These are phyloP conservation scores for Phaffia tasmanica DNA, from an alignment of 768 basidiomycete genomes.

Conservation along the genomic window DNA sequence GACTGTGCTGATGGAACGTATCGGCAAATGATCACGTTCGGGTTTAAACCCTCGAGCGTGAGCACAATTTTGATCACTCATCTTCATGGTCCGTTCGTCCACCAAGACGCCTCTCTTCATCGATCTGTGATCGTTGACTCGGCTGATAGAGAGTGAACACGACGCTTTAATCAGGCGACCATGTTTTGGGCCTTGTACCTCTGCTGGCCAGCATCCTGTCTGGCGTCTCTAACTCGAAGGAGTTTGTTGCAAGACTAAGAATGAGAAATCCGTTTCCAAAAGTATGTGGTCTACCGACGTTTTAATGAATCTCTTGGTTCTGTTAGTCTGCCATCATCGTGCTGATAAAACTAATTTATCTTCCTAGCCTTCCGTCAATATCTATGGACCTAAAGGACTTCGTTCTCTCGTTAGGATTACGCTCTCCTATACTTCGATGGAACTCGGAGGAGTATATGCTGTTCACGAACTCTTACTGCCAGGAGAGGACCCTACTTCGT, in stretches of 20 bases:
- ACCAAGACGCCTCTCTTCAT: background rate
- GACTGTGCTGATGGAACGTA: conserved; percentile 74
- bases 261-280: conserved; percentile 10
- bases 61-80: conserved; percentile 71
- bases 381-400: conserved; percentile 70
- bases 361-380: conserved; percentile 48
- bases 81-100: conserved; percentile 53
- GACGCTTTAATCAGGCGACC: conserved; percentile 46
- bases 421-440: conserved; percentile 56
- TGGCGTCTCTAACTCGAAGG: conserved; percentile 43
- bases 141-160: background rate
- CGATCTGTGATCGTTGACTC: background rate
- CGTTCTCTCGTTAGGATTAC: conserved; percentile 62
- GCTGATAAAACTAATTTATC: conserved; percentile 1
- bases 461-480: conserved; percentile 65
- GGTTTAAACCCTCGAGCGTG: conserved; percentile 54
- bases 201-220: conserved; percentile 57
- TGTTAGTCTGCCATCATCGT: background rate
- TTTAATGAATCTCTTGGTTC: background rate
- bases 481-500: conserved; percentile 46
- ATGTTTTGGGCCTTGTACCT: conserved; percentile 62
- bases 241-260: conserved; percentile 11
- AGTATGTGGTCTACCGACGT: background rate
- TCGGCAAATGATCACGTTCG: conserved; percentile 57
- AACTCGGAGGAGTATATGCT: conserved; percentile 52